Percentiles rank a stretch among this genome's conserved stretches.
Evolutionary conservation across 1,284 basidiomycete genomes (phyloP).

Genomic region (Sanguinoderma infundibulare): DNA sequence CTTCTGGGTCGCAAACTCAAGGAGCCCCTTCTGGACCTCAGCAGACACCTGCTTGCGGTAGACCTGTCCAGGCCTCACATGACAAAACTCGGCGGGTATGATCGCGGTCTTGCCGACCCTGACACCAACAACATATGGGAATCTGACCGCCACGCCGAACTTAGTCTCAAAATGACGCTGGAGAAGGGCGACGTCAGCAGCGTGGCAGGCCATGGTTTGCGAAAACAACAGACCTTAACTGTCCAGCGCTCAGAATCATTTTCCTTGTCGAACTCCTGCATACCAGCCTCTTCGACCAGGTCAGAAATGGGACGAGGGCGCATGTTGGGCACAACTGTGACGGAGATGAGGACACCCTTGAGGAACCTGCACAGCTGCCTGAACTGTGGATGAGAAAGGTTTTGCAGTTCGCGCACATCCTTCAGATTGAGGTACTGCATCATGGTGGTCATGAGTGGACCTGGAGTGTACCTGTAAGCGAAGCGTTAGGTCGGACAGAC

Average conservation of each 20-base stretch:
- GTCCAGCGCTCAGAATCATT: conserved; percentile 6
- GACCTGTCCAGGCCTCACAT: conserved; percentile 46
- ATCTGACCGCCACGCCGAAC: not conserved
- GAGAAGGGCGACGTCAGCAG: not conserved
- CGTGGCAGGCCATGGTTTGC: not conserved
- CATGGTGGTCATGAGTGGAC: conserved; percentile 2
- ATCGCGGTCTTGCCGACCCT: conserved; percentile 25
- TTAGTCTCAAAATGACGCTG: conserved; percentile 12
- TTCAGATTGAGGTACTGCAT: not conserved
- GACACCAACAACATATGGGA: conserved; percentile 3
- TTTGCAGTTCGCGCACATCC: conserved; percentile 1
- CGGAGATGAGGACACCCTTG: conserved; percentile 8
- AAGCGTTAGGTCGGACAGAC: not conserved
- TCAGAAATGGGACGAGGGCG: conserved; percentile 7
- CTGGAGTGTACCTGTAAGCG: conserved; percentile 6
- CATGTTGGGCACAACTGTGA: not conserved
- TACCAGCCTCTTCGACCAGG: conserved; percentile 2
- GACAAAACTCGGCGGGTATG: conserved; percentile 50
- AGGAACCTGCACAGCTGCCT: conserved; percentile 5
- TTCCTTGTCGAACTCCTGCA: conserved; percentile 12
- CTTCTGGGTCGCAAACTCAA: conserved; percentile 10
- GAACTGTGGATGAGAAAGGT: not conserved
- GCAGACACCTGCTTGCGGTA: conserved; percentile 48
- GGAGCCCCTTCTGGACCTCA: conserved; percentile 25
- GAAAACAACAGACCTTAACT: not conserved